phyloP scores from a whole-genome alignment of 257 asterid species.

The Solanum sitiens region DNA sequence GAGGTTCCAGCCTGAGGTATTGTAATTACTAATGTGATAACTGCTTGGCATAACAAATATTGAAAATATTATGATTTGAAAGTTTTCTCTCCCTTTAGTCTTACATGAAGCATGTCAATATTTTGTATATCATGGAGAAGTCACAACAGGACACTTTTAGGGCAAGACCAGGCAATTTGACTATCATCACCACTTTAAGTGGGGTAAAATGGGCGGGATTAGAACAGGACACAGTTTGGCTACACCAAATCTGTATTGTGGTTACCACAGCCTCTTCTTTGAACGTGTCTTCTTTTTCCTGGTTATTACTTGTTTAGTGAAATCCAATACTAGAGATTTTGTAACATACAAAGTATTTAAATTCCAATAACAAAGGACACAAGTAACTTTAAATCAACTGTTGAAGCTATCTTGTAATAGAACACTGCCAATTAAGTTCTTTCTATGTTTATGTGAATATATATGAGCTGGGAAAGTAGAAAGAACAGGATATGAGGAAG shows the following conservation, averaged over 20 bases:
- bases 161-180: neutral
- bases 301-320: neutral
- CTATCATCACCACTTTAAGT: neutral
- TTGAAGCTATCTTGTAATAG: neutral
- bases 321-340: neutral
- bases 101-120: neutral
- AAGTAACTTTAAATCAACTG: neutral
- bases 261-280: neutral
- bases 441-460: neutral
- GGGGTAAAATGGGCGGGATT: neutral
- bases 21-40: neutral
- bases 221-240: neutral
- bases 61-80: neutral
- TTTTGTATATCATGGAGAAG: neutral
- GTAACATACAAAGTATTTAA: neutral
- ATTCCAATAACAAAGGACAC: neutral
- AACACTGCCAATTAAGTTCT: neutral
- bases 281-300: neutral
- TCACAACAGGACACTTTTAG: neutral
- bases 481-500: neutral
- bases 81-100: neutral
- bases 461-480: neutral
- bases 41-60: neutral
- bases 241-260: neutral
- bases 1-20: conserved; percentile 95